Percentiles rank a stretch among this genome's conserved stretches.
phyloP scores from a whole-genome alignment of 345 rosid genomes.

The Acer negundo region DNA sequence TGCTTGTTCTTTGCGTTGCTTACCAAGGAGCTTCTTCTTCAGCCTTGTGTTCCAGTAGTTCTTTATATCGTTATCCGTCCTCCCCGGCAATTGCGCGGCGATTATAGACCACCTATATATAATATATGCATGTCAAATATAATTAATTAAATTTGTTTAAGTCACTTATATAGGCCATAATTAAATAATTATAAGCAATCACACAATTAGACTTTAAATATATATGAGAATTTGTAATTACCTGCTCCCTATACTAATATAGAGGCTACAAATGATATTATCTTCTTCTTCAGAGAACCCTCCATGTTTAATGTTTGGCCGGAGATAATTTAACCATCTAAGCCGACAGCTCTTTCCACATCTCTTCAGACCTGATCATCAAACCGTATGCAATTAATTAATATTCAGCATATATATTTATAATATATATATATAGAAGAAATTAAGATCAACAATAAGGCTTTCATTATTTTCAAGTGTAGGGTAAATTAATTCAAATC shows the following conservation, averaged over 20 bases:
- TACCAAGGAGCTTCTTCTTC: conserved; percentile 73
- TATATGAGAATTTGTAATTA: conserved; percentile 13
- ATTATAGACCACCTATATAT: conserved; percentile 72
- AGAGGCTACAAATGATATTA: conserved; percentile 56
- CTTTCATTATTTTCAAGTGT: neutral
- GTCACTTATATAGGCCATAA: neutral
- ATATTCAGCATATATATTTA: neutral
- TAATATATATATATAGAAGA: neutral
- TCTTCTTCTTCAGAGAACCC: conserved; percentile 67
- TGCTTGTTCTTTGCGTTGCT: conserved; percentile 56
- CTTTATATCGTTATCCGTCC: conserved; percentile 82
- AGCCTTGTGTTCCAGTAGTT: conserved; percentile 86
- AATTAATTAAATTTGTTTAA: neutral
- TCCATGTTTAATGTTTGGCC: conserved; percentile 61
- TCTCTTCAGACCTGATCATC: conserved; percentile 47
- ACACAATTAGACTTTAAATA: neutral
- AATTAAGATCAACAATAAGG: neutral
- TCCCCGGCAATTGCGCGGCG: conserved; percentile 81
- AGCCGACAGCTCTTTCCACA: conserved; percentile 64
- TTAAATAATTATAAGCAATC: neutral
- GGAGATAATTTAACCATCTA: conserved; percentile 60
- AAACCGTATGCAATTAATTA: neutral
- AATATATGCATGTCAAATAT: neutral
- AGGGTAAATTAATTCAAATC: neutral
- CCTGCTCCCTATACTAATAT: conserved; percentile 60